Evolutionary conservation across 2,329 filamentous ascomycete genomes (phyloP).

Genomic region (Dendrostoma leiphaemia): DNA sequence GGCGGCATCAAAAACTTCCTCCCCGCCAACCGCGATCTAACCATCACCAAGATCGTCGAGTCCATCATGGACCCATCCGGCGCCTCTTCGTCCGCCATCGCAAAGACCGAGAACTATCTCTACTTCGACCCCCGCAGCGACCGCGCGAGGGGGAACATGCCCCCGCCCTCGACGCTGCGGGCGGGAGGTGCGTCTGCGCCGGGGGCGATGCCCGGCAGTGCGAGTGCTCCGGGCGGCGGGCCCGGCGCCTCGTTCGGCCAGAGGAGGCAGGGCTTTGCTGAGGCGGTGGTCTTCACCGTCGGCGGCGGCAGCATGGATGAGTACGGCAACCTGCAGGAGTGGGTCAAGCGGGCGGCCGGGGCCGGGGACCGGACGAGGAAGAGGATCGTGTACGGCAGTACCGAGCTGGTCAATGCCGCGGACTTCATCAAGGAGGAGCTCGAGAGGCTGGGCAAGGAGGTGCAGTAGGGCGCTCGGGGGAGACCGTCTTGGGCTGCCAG

Average conservation of each 20-base stretch:
- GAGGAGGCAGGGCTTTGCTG: slow-evolving; percentile 81
- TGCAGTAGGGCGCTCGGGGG: slow-evolving; percentile 23
- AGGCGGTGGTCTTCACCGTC: slow-evolving; percentile 91
- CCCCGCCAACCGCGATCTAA: slow-evolving; percentile 93
- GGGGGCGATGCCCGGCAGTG: slow-evolving; percentile 37
- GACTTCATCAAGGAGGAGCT: slow-evolving; percentile 66
- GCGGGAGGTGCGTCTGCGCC: slow-evolving; percentile 28
- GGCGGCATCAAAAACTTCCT: slow-evolving; percentile 97
- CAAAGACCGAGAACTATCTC: slow-evolving; percentile 93
- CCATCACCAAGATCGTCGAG: slow-evolving; percentile 96
- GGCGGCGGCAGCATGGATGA: slow-evolving; percentile 98
- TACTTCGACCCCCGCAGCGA: slow-evolving; percentile 96
- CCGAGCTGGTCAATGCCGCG: slow-evolving; percentile 70
- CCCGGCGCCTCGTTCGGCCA: slow-evolving; percentile 87
- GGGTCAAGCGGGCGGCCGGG: slow-evolving; percentile 76
- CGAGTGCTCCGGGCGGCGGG: slow-evolving; percentile 51
- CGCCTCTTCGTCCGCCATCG: slow-evolving; percentile 86
- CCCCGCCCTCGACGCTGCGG: slow-evolving; percentile 66
- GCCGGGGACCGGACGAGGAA: slow-evolving; percentile 60
- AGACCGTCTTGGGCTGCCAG: background rate
- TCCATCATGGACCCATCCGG: slow-evolving; percentile 95
- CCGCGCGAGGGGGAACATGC: slow-evolving; percentile 89
- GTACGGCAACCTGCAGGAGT: slow-evolving; percentile 95
- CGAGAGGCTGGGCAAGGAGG: slow-evolving; percentile 60
- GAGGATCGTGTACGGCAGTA: slow-evolving; percentile 92